phyloP scores from a whole-genome alignment of 345 rosid species.

The Eucalyptus victrix region DNA sequence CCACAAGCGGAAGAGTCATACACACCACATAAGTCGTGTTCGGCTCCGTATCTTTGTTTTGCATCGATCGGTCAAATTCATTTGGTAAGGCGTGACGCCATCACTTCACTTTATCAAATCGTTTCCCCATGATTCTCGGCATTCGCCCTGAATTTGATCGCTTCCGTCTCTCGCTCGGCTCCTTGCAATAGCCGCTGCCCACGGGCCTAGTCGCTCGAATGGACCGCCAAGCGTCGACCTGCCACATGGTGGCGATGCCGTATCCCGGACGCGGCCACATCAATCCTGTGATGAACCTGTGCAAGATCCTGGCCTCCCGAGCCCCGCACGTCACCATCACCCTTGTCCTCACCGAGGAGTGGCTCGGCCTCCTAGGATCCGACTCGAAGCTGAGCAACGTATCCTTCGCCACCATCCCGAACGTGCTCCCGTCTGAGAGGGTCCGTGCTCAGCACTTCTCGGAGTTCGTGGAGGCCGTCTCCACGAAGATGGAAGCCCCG shows the following conservation, averaged over 20 bases:
- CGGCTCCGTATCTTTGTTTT: neutral
- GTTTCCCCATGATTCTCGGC: neutral
- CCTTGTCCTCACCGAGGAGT: slow-evolving; percentile 19
- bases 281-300: slow-evolving; percentile 22
- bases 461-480: slow-evolving; percentile 1
- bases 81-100: neutral
- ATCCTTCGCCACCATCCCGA: slow-evolving; percentile 1
- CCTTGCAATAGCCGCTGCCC: neutral
- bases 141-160: neutral
- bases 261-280: slow-evolving; percentile 17
- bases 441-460: neutral
- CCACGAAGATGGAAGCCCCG: neutral
- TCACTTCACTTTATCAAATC: neutral
- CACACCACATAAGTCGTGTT: neutral
- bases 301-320: slow-evolving; percentile 7
- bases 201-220: neutral
- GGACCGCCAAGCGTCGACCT: neutral
- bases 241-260: slow-evolving; percentile 12
- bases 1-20: neutral
- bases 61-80: neutral
- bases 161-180: neutral
- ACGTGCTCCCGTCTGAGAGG: slow-evolving; percentile 15
- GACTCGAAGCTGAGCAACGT: neutral
- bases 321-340: neutral
- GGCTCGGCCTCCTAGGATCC: slow-evolving; percentile 4